Evolutionary conservation across 1,139 yeast genomes (phyloP).

Genomic region (Lodderomyces orthopsilosis): DNA sequence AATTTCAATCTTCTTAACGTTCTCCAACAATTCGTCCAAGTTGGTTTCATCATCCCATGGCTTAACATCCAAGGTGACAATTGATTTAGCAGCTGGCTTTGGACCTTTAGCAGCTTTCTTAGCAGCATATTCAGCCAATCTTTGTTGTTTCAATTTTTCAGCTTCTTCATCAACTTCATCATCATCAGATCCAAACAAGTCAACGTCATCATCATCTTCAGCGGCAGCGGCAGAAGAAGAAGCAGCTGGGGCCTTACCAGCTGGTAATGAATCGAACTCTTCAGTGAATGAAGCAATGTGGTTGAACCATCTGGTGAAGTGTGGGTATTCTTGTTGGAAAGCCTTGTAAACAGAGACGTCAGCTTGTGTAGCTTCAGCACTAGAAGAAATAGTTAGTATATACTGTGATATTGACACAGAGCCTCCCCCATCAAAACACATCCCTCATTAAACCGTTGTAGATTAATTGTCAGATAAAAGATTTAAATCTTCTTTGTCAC

Average conservation of each 20-base stretch:
- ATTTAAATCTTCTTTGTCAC: slow-evolving; percentile 64
- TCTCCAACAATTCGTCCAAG: slow-evolving; percentile 80
- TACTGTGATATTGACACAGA: background rate
- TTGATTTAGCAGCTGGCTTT: slow-evolving; percentile 97
- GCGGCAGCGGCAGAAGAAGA: slow-evolving; percentile 49
- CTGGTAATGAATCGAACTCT: slow-evolving; percentile 82
- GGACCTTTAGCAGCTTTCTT: slow-evolving; percentile 97
- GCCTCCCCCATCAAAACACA: background rate
- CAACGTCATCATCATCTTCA: slow-evolving; percentile 89
- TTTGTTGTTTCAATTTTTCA: slow-evolving; percentile 93
- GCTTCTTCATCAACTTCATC: slow-evolving; percentile 96
- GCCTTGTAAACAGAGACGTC: slow-evolving; percentile 94
- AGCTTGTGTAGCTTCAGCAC: slow-evolving; percentile 89
- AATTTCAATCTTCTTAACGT: slow-evolving; percentile 77
- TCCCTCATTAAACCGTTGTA: slow-evolving; percentile 5
- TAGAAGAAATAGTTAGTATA: slow-evolving; percentile 22
- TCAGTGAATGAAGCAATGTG: slow-evolving; percentile 91
- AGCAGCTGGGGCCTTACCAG: slow-evolving; percentile 42
- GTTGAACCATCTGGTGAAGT: slow-evolving; percentile 97
- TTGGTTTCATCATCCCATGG: slow-evolving; percentile 99
- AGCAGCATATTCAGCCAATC: slow-evolving; percentile 96
- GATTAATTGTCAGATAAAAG: slow-evolving; percentile 30
- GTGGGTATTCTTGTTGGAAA: slow-evolving; percentile 90
- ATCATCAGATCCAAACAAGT: slow-evolving; percentile 91
- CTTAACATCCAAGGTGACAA: slow-evolving; percentile 95